Conservation (phyloP, 352 stramenopile species). For the Pythium aristosporum region DNA sequence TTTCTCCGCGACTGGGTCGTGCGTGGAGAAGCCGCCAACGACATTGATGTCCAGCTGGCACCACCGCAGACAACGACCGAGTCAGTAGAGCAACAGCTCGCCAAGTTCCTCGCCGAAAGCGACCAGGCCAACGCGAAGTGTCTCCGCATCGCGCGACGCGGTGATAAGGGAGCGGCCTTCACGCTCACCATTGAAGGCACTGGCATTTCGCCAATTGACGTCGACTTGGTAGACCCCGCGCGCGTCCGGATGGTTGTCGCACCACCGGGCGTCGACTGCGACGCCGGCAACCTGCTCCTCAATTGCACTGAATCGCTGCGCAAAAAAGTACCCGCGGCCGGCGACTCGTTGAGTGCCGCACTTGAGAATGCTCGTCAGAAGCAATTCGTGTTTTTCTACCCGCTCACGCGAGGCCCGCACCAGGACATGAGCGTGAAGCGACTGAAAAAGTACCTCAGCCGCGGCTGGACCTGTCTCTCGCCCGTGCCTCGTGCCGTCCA, state of each 20-base stretch:
- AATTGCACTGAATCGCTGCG: constrained; percentile 8
- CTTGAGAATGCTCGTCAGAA: constrained; percentile 22
- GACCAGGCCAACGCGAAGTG: not conserved
- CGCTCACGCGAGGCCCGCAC: not conserved
- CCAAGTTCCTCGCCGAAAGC: constrained; percentile 2
- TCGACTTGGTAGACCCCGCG: constrained; percentile 27
- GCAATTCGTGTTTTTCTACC: constrained; percentile 30
- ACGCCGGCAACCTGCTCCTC: constrained; percentile 31
- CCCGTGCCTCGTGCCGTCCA: not conserved
- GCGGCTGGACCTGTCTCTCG: constrained; percentile 31
- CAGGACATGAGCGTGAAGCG: constrained; percentile 16
- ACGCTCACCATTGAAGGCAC: constrained; percentile 9
- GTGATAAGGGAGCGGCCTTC: constrained; percentile 18
- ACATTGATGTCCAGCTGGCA: constrained; percentile 27
- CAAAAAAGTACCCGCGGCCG: constrained; percentile 25
- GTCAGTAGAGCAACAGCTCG: constrained; percentile 9
- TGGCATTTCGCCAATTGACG: constrained; percentile 14
- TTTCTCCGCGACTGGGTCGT: constrained; percentile 36
- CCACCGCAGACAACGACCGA: constrained; percentile 14
- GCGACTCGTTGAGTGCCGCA: constrained; percentile 7
- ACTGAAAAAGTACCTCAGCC: constrained; percentile 27
- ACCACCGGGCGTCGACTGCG: constrained; percentile 26
- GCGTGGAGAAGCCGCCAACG: constrained; percentile 25
- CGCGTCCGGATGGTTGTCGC: not conserved
- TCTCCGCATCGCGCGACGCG: not conserved